phyloP scores from a whole-genome alignment of 768 basidiomycete genomes.

The Pleurotus eryngii region DNA sequence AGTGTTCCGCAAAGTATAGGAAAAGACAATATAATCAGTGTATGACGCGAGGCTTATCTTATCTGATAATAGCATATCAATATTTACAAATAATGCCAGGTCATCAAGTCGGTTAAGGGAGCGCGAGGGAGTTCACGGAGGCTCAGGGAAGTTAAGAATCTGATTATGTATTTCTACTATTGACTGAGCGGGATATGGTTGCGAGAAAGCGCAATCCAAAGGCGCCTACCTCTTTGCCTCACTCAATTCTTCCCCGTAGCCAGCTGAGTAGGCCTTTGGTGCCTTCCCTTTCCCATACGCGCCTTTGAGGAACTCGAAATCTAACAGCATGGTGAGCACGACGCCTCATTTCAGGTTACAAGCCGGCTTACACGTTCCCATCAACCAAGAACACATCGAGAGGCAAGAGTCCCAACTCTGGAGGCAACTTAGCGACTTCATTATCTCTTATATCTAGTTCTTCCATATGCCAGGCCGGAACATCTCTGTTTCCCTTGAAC shows the following conservation, averaged over 20 bases:
- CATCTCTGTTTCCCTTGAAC: slow-evolving; percentile 63
- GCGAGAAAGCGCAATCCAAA: too few relatives aligned
- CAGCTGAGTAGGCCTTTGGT: slow-evolving; percentile 79
- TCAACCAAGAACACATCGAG: slow-evolving; percentile 82
- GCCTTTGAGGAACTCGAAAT: slow-evolving; percentile 76
- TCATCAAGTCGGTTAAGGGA: too few relatives aligned
- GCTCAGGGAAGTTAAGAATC: too few relatives aligned
- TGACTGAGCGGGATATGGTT: too few relatives aligned
- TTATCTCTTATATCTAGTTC: slow-evolving; percentile 84
- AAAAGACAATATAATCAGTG: too few relatives aligned
- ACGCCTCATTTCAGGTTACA: too few relatives aligned
- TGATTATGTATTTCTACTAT: too few relatives aligned
- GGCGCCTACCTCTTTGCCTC: slow-evolving; percentile 6
- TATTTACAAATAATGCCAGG: background rate
- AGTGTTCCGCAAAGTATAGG: background rate
- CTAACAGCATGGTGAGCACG: slow-evolving; percentile 29
- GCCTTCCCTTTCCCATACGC: slow-evolving; percentile 86
- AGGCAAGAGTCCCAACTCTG: slow-evolving; percentile 71
- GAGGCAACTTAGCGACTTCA: slow-evolving; percentile 64
- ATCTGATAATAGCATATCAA: slow-evolving; percentile 1
- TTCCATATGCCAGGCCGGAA: slow-evolving; percentile 72
- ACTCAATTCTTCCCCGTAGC: slow-evolving; percentile 72
- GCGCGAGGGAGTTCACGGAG: too few relatives aligned
- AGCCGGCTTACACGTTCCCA: slow-evolving; percentile 69
- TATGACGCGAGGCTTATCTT: background rate